Evolutionary conservation across 441 rosid species (phyloP), one percentile per base, ranked within the genome.

Genomic region (Dalechampia spathulata): DNA sequence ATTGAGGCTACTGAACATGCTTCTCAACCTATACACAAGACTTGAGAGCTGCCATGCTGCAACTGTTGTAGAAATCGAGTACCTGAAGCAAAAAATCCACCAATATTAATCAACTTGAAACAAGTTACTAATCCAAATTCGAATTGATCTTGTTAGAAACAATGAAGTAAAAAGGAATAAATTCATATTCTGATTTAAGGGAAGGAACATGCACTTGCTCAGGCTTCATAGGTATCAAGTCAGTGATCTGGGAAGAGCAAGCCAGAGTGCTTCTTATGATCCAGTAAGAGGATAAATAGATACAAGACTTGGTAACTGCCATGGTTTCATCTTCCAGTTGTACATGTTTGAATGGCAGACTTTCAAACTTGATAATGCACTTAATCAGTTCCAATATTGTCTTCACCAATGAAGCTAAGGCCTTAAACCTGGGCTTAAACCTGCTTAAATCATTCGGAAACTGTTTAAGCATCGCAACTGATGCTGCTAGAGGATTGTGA

Each of bases 11-110:
- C 28, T 60, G 67, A 46, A 52, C 28, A 83, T 57, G 52, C 57
- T 66, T 66, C 75, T 74, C 59, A 90, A 62, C 67, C 64, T 80
- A 52, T 55, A 66, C 23, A 60, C 77, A 64, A 85, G 65, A 67
- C 88, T 80, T 19, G 75, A 68, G 62, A 90, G 83, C 66, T 90
- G 85, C 76, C 94, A 83, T 19, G 78, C 70, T 52, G 96, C 83
- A 57, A 45, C 70, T 60, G 69, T 45, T 11, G 52, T 62, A 59
- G 77, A 66, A 66, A 67, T 49, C 4, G 68, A 62, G 64, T 68
- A 44, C 81, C 94, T 85, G 83, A 47, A 67, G 46, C 5, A 57
- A 39, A 32, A 60, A 55, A 55, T 14, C 14, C 14, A 11, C 14
- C 27, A 11, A 14, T 39, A 9, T 19, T 54, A 20, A 26, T 49